Conservation (phyloP, 2,329 filamentous ascomycete genomes). For the Davidsoniella eucalypti region DNA sequence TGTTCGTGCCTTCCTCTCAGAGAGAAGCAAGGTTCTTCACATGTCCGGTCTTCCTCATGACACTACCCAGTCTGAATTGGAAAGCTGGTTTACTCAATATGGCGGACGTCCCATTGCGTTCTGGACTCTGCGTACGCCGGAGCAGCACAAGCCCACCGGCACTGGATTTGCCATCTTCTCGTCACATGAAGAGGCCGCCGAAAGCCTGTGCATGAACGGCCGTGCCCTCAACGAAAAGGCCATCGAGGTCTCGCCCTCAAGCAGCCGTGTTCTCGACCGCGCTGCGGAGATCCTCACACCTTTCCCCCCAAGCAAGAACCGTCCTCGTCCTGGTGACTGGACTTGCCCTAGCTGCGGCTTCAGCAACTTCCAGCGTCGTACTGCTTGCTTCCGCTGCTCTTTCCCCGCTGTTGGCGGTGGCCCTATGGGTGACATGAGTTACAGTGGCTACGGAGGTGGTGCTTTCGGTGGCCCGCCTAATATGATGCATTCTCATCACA, state of each 20-base stretch:
- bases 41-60: constrained; percentile 96
- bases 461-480: constrained; percentile 53
- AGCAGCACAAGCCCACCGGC: constrained; percentile 98
- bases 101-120: constrained; percentile 95
- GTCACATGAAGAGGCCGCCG: constrained; percentile 95
- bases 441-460: constrained; percentile 49
- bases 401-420: constrained; percentile 85
- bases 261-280: constrained; percentile 87
- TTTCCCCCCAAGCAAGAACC: constrained; percentile 97
- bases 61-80: constrained; percentile 93
- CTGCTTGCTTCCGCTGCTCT: constrained; percentile 95
- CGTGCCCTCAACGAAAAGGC: constrained; percentile 96
- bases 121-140: constrained; percentile 93
- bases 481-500: constrained; percentile 42
- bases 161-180: constrained; percentile 98
- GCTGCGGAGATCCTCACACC: constrained; percentile 91
- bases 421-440: constrained; percentile 42
- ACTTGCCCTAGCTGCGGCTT: constrained; percentile 97
- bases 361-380: constrained; percentile 97
- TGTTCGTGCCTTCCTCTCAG: constrained; percentile 85
- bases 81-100: constrained; percentile 99
- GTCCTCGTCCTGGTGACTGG: constrained; percentile 93
- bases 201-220: constrained; percentile 98
- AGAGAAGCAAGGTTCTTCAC: constrained; percentile 94
- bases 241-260: constrained; percentile 95